Evolutionary conservation across 495 filamentous ascomycete genomes (phyloP), one percentile per base, ranked within the genome.

Genomic region (Platismatia glauca): DNA sequence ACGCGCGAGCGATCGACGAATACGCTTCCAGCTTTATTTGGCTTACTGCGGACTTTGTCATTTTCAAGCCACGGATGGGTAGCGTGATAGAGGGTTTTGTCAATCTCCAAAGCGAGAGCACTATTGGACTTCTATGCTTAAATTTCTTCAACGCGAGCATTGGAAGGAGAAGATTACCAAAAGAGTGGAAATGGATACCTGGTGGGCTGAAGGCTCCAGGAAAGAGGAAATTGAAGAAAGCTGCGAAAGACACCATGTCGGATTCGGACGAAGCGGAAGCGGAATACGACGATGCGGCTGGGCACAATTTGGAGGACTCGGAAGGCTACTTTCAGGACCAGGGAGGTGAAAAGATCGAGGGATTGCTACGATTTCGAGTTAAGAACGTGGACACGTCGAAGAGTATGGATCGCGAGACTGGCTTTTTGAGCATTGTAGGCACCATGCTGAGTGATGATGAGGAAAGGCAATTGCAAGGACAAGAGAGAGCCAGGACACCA

Each of bases 91-190:
- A 88, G 58, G 89, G 85, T 16, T 84, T 77, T 71, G 80, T 91
- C 37, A 89, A 87, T 65, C 74, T 90, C 39, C 85, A 88, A 69
- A 87, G 84, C n/a, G 82, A 87, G 62, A 83, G 84, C 12, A 86
- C 90, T 69, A 68, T 93, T 1, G 86, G 86, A 29, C 74, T 90
- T 5, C 77, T 90, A 4, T 86, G 84, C 18, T 83, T 84, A 67
- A 93, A 93, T 71, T 74, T 89, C 22, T 90, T 91, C 78, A 87
- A 84, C 64, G 87, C 87, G 2, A 84, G 81, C 46, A 85, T 93
- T 57, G 83, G 86, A 64, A 75, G 80, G 64, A 82, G 81, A 66
- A 78, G 83, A 61, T 75, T 93, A 24, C 89, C 89, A 11, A 71
- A 74, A 56, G 76, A 76, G 41, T 93, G 89, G 89, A 80, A 76